Base-by-base conservation (phyloP, 352 stramenopile species). In the Saprolegnia diclina region DNA sequence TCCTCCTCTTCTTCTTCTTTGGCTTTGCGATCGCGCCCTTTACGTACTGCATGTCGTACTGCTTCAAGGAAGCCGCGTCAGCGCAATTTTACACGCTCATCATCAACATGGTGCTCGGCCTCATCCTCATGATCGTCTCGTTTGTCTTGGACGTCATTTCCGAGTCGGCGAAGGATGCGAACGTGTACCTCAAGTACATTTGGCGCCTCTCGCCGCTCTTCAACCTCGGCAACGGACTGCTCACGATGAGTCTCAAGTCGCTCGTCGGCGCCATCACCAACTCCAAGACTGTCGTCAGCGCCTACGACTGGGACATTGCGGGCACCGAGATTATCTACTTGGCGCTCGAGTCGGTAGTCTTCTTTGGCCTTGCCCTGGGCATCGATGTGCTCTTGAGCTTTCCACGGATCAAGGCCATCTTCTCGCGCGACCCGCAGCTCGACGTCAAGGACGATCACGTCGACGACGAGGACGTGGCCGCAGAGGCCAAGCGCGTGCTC, bases 141-240 rank as follows among this genome's bases (percentile, higher is more conserved):
- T 85, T 83, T 38, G 77, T 69, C 13, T 26, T 70, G 0, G 24
- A 38, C 54, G 9, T 70, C 29, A 29, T 70, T 10, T 21, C 21
- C 29, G 29, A 35, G 2, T 81, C 75, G 21, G 88, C 80, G 0
- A 63, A 82, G 32, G 61, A 77, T 7, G 72, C 72, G 2, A 89
- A 91, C 66, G 44, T 21, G 3, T 14, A 21, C 24, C 72, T 95
- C 6, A 73, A 83, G 19, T 92, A 90, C 64, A 69, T 95, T 37
- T 95, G 77, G 77, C 74, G 82, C 0, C 72, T 94, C 0, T 93
- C 87, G 6, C 86, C 85, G 5, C 77, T 87, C 13, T 91, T 87
- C 63, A 73, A 56, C 46, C 74, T 92, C 14, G 82, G 80, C 24
- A 77, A 77, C 37, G 78, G 69, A 4, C 65, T 91, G 9, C 55